A percentile compares a stretch with the other conserved stretches of the same genome.
These are phyloP conservation scores for Daldinia decipiens DNA, from an alignment of 495 filamentous ascomycete species.

Conservation along the genomic window DNA sequence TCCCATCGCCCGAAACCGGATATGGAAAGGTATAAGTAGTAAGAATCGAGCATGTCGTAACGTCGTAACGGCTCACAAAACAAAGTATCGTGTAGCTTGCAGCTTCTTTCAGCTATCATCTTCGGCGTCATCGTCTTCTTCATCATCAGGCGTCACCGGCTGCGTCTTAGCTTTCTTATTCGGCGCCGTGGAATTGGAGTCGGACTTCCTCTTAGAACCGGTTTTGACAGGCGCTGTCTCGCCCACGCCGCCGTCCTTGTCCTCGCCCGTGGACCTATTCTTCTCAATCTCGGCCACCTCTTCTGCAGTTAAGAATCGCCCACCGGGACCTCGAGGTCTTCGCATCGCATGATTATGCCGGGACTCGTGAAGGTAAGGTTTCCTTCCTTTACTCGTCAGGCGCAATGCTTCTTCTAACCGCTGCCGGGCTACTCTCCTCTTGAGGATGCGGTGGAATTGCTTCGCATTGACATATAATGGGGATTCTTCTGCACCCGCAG, in stretches of 20 bases:
- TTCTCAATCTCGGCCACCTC: slow-evolving; percentile 92
- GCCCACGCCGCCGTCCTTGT: slow-evolving; percentile 47
- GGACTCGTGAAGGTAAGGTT: slow-evolving; percentile 98
- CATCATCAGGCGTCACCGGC: slow-evolving; percentile 58
- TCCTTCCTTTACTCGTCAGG: slow-evolving; percentile 92
- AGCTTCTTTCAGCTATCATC: slow-evolving; percentile 52
- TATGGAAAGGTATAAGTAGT: slow-evolving; percentile 47
- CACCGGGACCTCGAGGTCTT: slow-evolving; percentile 92
- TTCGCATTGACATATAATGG: slow-evolving; percentile 98
- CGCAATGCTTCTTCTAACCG: slow-evolving; percentile 91
- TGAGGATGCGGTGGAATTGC: slow-evolving; percentile 97
- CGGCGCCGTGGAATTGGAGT: slow-evolving; percentile 55
- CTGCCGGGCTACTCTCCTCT: slow-evolving; percentile 91
- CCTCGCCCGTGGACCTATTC: slow-evolving; percentile 55
- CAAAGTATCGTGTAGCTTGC: slow-evolving; percentile 32
- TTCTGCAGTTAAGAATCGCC: slow-evolving; percentile 96
- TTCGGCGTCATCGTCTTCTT: slow-evolving; percentile 63
- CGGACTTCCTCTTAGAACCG: slow-evolving; percentile 57
- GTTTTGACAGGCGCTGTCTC: slow-evolving; percentile 55
- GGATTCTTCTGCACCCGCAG: slow-evolving; percentile 86
- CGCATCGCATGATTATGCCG: slow-evolving; percentile 99
- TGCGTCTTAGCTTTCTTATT: slow-evolving; percentile 66
- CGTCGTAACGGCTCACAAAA: slow-evolving; percentile 50
- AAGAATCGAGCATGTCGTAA: slow-evolving; percentile 49
- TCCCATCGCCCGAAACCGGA: slow-evolving; percentile 45